Evolutionary conservation across 148 eudicot species (phyloP).

Genomic region (Talinum fruticosum): DNA sequence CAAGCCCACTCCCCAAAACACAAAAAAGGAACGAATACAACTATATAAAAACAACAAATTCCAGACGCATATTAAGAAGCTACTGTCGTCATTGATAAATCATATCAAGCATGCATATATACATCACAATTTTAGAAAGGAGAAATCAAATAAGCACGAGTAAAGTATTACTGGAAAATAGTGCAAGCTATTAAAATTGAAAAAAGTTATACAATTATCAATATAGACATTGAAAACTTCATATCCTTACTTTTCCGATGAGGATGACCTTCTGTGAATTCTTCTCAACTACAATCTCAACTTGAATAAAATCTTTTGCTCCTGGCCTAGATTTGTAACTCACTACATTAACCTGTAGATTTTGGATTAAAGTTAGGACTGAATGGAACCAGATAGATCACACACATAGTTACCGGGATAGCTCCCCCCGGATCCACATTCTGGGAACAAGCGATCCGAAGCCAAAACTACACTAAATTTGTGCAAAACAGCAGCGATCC

Average conservation of each 20-base stretch:
- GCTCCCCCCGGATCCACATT: too few species aligned
- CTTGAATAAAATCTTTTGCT: conserved; percentile 95
- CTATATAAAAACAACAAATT: too few species aligned
- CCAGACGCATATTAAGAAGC: not conserved
- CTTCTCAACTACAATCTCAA: conserved; percentile 88
- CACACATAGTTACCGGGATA: too few species aligned
- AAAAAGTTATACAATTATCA: conserved; percentile 3
- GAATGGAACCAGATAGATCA: not conserved
- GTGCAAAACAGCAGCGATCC: too few species aligned
- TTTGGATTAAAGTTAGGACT: not conserved
- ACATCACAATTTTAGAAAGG: not conserved
- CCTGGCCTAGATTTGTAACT: conserved; percentile 80
- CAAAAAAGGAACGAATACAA: too few species aligned
- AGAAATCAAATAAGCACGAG: not conserved
- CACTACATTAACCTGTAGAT: conserved; percentile 78
- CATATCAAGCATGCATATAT: conserved; percentile 5
- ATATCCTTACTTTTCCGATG: conserved; percentile 71
- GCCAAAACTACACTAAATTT: too few species aligned
- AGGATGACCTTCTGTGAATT: conserved; percentile 91
- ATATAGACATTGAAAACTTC: not conserved
- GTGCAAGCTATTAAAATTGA: not conserved
- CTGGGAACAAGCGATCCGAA: too few species aligned
- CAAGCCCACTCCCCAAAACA: too few species aligned
- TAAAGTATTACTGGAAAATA: not conserved
- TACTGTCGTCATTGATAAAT: not conserved